Evolutionary conservation across 257 asterid species (phyloP), one percentile per base, ranked within the genome.

Genomic region (Ilex aquifolium): DNA sequence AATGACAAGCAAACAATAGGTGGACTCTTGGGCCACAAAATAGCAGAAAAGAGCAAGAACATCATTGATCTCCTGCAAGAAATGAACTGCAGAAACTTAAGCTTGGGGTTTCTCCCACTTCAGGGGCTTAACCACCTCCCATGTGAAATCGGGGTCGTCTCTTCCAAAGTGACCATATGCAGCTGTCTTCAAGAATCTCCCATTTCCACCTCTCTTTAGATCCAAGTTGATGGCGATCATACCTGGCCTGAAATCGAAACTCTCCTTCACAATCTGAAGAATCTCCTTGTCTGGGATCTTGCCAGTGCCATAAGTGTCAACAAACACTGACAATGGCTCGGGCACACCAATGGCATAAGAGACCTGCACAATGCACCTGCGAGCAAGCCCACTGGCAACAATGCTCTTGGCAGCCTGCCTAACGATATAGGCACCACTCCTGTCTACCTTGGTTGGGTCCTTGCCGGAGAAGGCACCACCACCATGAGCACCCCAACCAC

Each of bases 401-500:
- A 82, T 68, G 65, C 86, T 79, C 84, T 83, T 83, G 16, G 86
- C 84, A 29, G 86, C 89, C 64, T 83, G 86, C 57, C 89, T 70
- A 3, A 83, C 89, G 1, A 83, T 62, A 53, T 83, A 83, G 32
- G 89, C 89, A 65, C 86, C 89, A 39, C 89, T 83, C 54, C 89
- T 68, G 72, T 83, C 89, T 3, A 83, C 89, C 86, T 83, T 83
- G 15, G 86, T 83, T 2, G 88, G 88, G 67, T 82, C 88, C 65
- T 82, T 80, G 2, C 88, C 86, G 0, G 88, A 82, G 83, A 82
- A 82, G 30, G 88, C 88, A 63, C 85, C 88, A 54, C 88, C 88
- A 36, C 88, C 88, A 49, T 79, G 83, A 53, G 85, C 88, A 29
- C 88, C 88, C 88, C 88, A 82, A 27, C 88, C 85, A 46, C 88